Evolutionary conservation across 1,284 basidiomycete genomes (phyloP).

Genomic region (Coniophora puteana): DNA sequence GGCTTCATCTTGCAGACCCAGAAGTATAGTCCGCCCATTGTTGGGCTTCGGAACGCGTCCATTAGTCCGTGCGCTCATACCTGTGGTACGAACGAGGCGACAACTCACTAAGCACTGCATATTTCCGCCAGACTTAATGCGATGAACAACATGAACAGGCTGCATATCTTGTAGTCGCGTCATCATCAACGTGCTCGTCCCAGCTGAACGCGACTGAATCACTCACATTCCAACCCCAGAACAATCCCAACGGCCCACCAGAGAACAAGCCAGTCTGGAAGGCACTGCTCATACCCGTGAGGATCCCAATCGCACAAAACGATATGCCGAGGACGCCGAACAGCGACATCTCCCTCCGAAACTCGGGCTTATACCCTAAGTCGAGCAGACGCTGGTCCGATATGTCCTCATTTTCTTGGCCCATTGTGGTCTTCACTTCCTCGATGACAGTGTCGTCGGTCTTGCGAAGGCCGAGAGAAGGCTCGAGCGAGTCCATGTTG

Average conservation of each 20-base stretch:
- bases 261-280: constrained; percentile 59
- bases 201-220: background rate
- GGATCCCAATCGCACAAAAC: constrained; percentile 57
- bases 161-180: constrained; percentile 40
- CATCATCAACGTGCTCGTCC: background rate
- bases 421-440: background rate
- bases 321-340: constrained; percentile 60
- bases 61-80: too few relatives aligned
- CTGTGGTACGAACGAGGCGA: background rate
- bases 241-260: constrained; percentile 54
- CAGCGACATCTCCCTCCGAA: constrained; percentile 55
- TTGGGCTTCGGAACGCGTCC: constrained; percentile 36
- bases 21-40: constrained; percentile 58
- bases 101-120: constrained; percentile 50
- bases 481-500: too few relatives aligned
- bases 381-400: constrained; percentile 49
- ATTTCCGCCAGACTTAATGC: constrained; percentile 56
- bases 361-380: constrained; percentile 52
- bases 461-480: too few relatives aligned
- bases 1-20: constrained; percentile 67
- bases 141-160: constrained; percentile 58
- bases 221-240: constrained; percentile 65
- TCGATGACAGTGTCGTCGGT: too few relatives aligned
- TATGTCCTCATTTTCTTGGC: too few relatives aligned
- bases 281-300: constrained; percentile 56